Evolutionary conservation across 345 rosid genomes (phyloP).

Genomic region (Dipteronia dyeriana): DNA sequence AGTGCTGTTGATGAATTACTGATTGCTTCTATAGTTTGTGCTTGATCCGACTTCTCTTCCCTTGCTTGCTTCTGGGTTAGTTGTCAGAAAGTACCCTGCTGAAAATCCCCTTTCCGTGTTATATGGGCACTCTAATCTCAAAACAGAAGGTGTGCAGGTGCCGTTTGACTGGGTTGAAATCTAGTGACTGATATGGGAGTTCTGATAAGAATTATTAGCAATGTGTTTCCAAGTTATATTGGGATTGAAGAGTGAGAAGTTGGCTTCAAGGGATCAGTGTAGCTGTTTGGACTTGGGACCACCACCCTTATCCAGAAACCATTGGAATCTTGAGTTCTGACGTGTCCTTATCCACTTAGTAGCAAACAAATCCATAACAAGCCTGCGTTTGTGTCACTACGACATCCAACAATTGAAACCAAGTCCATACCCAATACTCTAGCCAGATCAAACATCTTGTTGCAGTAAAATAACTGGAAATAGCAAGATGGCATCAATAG

Average conservation of each 20-base stretch:
- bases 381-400: slow-evolving; percentile 6
- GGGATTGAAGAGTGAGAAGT: neutral
- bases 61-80: neutral
- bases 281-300: neutral
- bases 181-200: no score
- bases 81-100: neutral
- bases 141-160: neutral
- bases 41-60: neutral
- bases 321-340: slow-evolving; percentile 34
- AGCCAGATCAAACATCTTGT: neutral
- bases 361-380: slow-evolving; percentile 19
- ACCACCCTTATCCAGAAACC: slow-evolving; percentile 42
- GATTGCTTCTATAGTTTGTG: neutral
- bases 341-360: slow-evolving; percentile 52
- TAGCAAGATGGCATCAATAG: slow-evolving; percentile 37
- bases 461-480: neutral
- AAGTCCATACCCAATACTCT: neutral
- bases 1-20: neutral
- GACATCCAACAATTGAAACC: slow-evolving; percentile 2
- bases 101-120: neutral
- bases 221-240: neutral
- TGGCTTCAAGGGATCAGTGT: neutral
- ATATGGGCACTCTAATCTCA: neutral
- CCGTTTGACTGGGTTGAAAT: neutral
- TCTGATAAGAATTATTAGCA: neutral